Evolutionary conservation across 495 filamentous ascomycete genomes (phyloP).

Genomic region (Podospora fimiseda): DNA sequence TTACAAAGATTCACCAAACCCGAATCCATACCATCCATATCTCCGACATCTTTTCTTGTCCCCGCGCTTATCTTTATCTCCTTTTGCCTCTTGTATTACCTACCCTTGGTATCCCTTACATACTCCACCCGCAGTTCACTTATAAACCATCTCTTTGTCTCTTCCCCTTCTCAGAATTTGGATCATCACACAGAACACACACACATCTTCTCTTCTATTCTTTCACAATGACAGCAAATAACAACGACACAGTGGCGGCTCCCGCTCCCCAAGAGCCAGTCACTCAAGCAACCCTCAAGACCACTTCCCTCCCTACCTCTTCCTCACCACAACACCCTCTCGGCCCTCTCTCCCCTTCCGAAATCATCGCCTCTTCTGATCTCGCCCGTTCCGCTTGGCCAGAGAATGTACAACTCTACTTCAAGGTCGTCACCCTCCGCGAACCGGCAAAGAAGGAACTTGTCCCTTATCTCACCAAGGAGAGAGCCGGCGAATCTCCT

Average conservation of each 20-base stretch:
- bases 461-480: slow-evolving; percentile 39
- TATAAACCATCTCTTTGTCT: no score
- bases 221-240: background rate
- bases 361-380: slow-evolving; percentile 43
- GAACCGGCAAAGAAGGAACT: slow-evolving; percentile 59
- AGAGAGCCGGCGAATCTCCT: slow-evolving; percentile 17
- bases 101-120: no score
- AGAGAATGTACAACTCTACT: slow-evolving; percentile 43
- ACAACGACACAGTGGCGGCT: background rate
- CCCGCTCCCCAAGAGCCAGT: no score
- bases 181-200: background rate
- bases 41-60: no score
- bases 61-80: no score
- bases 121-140: no score
- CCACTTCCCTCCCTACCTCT: background rate
- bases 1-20: no score
- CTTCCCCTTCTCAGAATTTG: no score
- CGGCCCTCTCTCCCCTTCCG: slow-evolving; percentile 50
- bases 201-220: background rate
- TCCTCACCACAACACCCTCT: slow-evolving; percentile 45
- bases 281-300: no score
- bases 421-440: slow-evolving; percentile 59
- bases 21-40: no score
- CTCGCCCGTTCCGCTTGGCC: slow-evolving; percentile 48
- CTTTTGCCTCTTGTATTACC: no score